Evolutionary conservation across 2,329 filamentous ascomycete species (phyloP), one percentile per base, ranked within the genome.

Genomic region (Epicoccum sorghinum): DNA sequence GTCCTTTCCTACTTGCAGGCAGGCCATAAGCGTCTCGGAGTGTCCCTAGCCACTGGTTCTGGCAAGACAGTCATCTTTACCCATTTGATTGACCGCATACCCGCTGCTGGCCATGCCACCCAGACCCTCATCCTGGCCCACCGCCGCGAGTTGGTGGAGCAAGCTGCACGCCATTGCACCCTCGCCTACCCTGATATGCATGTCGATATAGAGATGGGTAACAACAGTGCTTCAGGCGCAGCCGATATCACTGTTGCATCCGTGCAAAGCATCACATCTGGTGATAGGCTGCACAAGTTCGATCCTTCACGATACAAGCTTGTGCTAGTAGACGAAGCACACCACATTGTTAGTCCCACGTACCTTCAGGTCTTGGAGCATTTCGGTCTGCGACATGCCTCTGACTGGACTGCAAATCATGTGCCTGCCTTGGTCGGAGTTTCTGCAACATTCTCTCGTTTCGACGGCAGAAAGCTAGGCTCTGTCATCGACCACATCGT

Each of bases 51-150:
- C 3, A 97, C 93, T 3, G 92, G 93, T 1, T 87, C 89, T 59
- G 92, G 92, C 5, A 97, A 97, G 74, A 97, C 92, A 7, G 91
- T 99, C 70, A 93, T 99, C 65, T 99, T 99, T 78, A 98, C 93
- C 10, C 92, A 96, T 71, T 83, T 99, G 40, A 96, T 99, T 58
- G 86, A 90, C 66, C 88, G 90, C 53, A 81, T 98, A 45, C 76
- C 87, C 5, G 80, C 79, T 9, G 78, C 80, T 46, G 72, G 82
- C 27, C 70, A 77, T 56, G 88, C 88, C 22, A 85, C 85, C 1
- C 91, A 91, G 70, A 96, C 93, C 0, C 82, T 99, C 54, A 96
- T 99, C 60, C 81, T 99, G 38, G 95, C 92, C 13, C 95, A 99
- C 75, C 87, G 95, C 25, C 87, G 91, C 43, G 95, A 99, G 76